A percentile compares a stretch with the other conserved stretches of the same genome.
phyloP scores from a whole-genome alignment of 2,329 filamentous ascomycete species.

The Zelopaecilomyces penicillatus region DNA sequence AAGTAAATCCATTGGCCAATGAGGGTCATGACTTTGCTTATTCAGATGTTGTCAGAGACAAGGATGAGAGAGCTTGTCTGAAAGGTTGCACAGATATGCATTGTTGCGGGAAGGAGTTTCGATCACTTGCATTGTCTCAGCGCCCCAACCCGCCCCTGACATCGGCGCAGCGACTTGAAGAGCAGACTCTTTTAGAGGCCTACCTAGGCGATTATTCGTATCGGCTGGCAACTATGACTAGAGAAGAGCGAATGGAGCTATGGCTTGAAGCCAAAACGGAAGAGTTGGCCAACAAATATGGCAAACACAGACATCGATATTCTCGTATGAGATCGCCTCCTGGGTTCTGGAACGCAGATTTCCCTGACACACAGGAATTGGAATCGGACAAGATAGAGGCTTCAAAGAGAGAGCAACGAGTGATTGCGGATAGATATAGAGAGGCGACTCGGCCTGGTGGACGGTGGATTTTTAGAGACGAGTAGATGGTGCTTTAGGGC shows the following conservation, averaged over 20 bases:
- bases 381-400: slow-evolving; percentile 57
- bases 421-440: slow-evolving; percentile 64
- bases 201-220: slow-evolving; percentile 52
- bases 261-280: slow-evolving; percentile 70
- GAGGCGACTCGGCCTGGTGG: slow-evolving; percentile 75
- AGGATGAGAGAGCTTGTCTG: slow-evolving; percentile 59
- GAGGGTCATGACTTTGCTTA: slow-evolving; percentile 66
- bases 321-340: slow-evolving; percentile 66
- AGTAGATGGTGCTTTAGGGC: slow-evolving; percentile 33
- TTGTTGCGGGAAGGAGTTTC: slow-evolving; percentile 69
- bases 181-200: slow-evolving; percentile 44
- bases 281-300: slow-evolving; percentile 64
- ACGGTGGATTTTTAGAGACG: slow-evolving; percentile 74
- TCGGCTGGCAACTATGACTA: slow-evolving; percentile 48
- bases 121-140: slow-evolving; percentile 51
- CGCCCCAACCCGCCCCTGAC: slow-evolving; percentile 32
- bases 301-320: slow-evolving; percentile 69
- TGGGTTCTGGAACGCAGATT: slow-evolving; percentile 85
- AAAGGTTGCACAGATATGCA: slow-evolving; percentile 65
- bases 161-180: slow-evolving; percentile 28
- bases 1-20: slow-evolving; percentile 66
- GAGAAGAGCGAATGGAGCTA: slow-evolving; percentile 53
- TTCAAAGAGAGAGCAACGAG: slow-evolving; percentile 51
- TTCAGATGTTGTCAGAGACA: slow-evolving; percentile 63
- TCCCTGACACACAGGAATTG: slow-evolving; percentile 79